These are phyloP conservation scores for Ogataea ganodermae DNA, from an alignment of 805 yeast species.

Conservation along the genomic window DNA sequence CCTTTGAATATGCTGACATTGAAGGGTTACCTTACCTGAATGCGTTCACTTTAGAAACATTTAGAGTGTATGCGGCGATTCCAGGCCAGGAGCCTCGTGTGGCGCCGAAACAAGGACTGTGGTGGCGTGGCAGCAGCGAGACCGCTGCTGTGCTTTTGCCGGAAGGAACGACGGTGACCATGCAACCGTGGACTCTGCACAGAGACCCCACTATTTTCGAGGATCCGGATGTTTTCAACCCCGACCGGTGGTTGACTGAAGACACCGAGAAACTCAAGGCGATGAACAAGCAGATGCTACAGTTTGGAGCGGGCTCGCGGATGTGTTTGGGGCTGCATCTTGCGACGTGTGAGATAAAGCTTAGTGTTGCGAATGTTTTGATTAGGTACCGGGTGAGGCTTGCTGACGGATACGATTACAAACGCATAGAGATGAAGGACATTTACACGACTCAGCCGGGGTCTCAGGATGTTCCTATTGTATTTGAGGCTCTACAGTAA, in stretches of 20 bases:
- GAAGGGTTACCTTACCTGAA: conserved; percentile 59
- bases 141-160: conserved; percentile 42
- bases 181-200: conserved; percentile 69
- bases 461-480: conserved; percentile 26
- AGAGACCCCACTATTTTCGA: conserved; percentile 52
- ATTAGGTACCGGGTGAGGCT: conserved; percentile 42
- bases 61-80: conserved; percentile 66
- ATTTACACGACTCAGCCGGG: conserved; percentile 36
- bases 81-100: conserved; percentile 74
- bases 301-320: conserved; percentile 72
- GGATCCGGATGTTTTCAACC: conserved; percentile 48
- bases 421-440: conserved; percentile 30
- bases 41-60: conserved; percentile 63
- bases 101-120: conserved; percentile 38
- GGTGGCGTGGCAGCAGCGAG: conserved; percentile 32
- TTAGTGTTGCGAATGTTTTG: conserved; percentile 54
- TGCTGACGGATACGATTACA: conserved; percentile 29
- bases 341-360: conserved; percentile 66
- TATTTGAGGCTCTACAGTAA: conserved; percentile 10
- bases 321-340: conserved; percentile 76
- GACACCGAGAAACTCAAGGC: conserved; percentile 39
- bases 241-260: conserved; percentile 57
- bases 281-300: conserved; percentile 59
- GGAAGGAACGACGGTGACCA: conserved; percentile 54
- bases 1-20: conserved; percentile 40